phyloP scores from a whole-genome alignment of 148 eudicot species.

The Suaeda aralocaspica region DNA sequence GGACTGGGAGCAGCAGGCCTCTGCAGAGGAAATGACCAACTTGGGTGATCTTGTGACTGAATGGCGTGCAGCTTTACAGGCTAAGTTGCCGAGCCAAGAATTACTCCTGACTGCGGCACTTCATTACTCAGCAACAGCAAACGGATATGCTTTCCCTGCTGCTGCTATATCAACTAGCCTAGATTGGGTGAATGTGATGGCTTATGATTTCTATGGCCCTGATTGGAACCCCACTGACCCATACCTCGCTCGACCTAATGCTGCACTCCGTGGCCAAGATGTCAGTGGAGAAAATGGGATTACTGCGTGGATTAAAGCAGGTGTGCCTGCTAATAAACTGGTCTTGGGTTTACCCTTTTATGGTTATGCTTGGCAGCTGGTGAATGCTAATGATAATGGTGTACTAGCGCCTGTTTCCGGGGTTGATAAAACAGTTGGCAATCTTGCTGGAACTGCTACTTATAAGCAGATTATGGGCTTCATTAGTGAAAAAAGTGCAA shows the following conservation, averaged over 20 bases:
- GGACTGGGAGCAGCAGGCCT: slow-evolving; percentile 49
- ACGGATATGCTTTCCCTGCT: slow-evolving; percentile 12
- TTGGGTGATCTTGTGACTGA: slow-evolving; percentile 33
- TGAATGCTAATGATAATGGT: slow-evolving; percentile 3
- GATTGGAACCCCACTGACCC: not conserved
- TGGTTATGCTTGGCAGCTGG: slow-evolving; percentile 3
- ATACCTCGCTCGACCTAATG: not conserved
- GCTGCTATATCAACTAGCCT: slow-evolving; percentile 19
- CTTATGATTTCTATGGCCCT: slow-evolving; percentile 45
- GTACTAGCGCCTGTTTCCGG: slow-evolving; percentile 35
- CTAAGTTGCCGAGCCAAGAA: slow-evolving; percentile 24
- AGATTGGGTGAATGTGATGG: slow-evolving; percentile 57
- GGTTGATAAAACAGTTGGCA: slow-evolving; percentile 13
- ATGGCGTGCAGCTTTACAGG: slow-evolving; percentile 43
- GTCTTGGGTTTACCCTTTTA: slow-evolving; percentile 2
- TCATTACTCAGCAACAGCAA: slow-evolving; percentile 8
- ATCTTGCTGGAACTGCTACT: slow-evolving; percentile 14
- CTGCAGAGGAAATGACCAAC: slow-evolving; percentile 37
- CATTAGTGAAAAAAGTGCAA: slow-evolving; percentile 23
- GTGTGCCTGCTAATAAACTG: not conserved
- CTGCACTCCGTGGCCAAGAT: not conserved
- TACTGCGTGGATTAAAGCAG: slow-evolving; percentile 1
- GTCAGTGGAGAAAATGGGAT: slow-evolving; percentile 9
- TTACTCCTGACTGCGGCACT: slow-evolving; percentile 50
- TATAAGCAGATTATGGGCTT: slow-evolving; percentile 27